Base-by-base conservation (phyloP, 129 eudicot genomes). In the Arctium minus region DNA sequence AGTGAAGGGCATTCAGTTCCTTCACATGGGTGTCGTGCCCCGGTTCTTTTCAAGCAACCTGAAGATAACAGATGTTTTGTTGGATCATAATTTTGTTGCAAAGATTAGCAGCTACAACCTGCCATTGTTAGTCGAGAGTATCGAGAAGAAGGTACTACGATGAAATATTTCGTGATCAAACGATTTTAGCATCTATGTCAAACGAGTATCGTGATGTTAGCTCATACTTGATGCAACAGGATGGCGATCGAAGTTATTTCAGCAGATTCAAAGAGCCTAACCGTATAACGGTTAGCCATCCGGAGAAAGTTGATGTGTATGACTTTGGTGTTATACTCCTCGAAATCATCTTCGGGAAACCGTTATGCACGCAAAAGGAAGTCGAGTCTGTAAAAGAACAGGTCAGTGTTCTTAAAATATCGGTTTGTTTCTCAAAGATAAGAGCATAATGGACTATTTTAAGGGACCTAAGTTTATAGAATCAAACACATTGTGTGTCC, bases 1-100 rank as follows among this genome's bases (percentile, higher is more conserved):
- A 27, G 95, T 94, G 69, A 96, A 91, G 85, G 99, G 99, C 33
- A 90, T 96, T 75, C 97, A 93, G 84, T 96, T 96, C 74, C 93
- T 93, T 75, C 95, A 96, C 17, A 84, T 92, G 5, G 94, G 98
- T 69, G 89, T 91, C 31, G 86, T 93, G 69, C 98, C 99, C 0
- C 89, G 87, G 1, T 31, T 93, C 36, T 89, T 90, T 70, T 80
- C 90, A 56, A 90, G 87, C 76, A 90, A 93, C 46, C 48, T 96
- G 62, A 93, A 93, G 73, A 93, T 91, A 86, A 90, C 97, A 17
- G 92, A 93, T 83, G 76, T 96, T 48, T 83, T 93, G 33, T 70
- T 96, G 88, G 99, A 96, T 87, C 95, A 90, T 80, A 91, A 89
- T 84, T 89, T 91, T 64, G 86, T 77, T 38, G 93, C 91, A 15